phyloP scores from a whole-genome alignment of 306 rosid genomes.

The Cicer pinnatifidum region DNA sequence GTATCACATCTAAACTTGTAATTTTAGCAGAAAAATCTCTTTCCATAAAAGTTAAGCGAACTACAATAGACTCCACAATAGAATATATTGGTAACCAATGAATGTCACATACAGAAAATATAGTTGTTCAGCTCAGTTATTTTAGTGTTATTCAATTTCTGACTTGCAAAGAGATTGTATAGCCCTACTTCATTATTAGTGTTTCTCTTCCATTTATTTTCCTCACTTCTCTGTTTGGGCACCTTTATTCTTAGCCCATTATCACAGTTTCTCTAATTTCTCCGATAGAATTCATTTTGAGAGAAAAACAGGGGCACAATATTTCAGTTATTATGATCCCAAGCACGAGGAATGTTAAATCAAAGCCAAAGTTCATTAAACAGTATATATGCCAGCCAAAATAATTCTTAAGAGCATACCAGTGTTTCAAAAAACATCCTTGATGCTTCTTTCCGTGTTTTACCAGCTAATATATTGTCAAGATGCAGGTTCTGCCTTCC shows the following conservation, averaged over 20 bases:
- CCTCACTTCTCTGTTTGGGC: background rate
- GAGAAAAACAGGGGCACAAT: background rate
- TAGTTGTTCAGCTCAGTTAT: background rate
- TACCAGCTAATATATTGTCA: constrained; percentile 66
- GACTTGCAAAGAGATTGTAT: background rate
- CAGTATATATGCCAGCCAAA: constrained; percentile 4
- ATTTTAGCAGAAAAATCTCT: background rate
- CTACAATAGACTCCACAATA: background rate
- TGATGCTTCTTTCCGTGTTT: constrained; percentile 56
- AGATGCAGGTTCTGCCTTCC: constrained; percentile 72
- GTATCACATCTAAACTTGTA: background rate
- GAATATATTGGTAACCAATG: constrained; percentile 2
- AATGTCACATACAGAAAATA: constrained; percentile 13
- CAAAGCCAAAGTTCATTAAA: constrained; percentile 10
- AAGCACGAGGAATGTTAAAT: constrained; percentile 31
- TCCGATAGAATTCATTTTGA: constrained; percentile 15
- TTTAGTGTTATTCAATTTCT: background rate
- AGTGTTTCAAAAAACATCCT: constrained; percentile 57
- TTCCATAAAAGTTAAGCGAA: constrained; percentile 10
- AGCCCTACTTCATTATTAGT: background rate
- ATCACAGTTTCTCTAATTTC: background rate
- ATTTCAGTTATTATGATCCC: constrained; percentile 22
- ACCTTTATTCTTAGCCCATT: background rate
- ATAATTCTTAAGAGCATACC: constrained; percentile 56
- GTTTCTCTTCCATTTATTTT: background rate